A percentile compares a stretch with the other conserved stretches of the same genome.
phyloP scores from a whole-genome alignment of 2,329 filamentous ascomycete genomes.

The Aspergillus ibericus region DNA sequence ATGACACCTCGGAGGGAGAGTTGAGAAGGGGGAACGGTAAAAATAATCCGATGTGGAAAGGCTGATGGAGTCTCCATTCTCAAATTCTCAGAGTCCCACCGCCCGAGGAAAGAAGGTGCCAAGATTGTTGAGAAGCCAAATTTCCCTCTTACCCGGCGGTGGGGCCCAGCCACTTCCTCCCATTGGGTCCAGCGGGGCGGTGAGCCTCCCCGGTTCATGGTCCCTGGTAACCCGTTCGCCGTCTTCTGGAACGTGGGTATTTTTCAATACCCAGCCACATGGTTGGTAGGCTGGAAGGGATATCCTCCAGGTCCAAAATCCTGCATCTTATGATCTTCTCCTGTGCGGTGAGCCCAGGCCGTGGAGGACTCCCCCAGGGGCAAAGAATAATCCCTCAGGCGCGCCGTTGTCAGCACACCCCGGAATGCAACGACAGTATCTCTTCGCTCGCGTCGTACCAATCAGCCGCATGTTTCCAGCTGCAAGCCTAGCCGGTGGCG shows the following conservation, averaged over 20 bases:
- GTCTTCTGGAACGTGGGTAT: not conserved
- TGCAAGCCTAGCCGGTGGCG: not conserved
- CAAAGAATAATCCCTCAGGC: not conserved
- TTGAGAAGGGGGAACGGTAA: not conserved
- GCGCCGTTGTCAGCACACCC: not conserved
- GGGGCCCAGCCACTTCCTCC: not conserved
- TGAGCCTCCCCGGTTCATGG: conserved; percentile 12
- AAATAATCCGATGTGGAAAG: not conserved
- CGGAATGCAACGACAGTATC: not conserved
- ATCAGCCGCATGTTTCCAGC: not conserved
- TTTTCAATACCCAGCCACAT: not conserved
- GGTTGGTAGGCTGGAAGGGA: not conserved
- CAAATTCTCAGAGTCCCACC: not conserved
- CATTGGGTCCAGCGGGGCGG: conserved; percentile 13
- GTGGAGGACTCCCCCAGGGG: not conserved
- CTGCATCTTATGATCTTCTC: conserved; percentile 1
- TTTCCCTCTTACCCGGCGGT: conserved; percentile 1
- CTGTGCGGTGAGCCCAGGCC: not conserved
- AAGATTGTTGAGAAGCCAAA: conserved; percentile 19
- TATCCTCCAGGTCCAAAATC: no score
- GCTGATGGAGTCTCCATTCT: not conserved
- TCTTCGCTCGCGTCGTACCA: not conserved
- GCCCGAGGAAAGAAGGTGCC: not conserved
- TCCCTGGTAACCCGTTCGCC: conserved; percentile 1
- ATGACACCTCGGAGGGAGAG: not conserved